phyloP scores from a whole-genome alignment of 2,329 filamentous ascomycete genomes.

The Colletotrichum tamarilloi region DNA sequence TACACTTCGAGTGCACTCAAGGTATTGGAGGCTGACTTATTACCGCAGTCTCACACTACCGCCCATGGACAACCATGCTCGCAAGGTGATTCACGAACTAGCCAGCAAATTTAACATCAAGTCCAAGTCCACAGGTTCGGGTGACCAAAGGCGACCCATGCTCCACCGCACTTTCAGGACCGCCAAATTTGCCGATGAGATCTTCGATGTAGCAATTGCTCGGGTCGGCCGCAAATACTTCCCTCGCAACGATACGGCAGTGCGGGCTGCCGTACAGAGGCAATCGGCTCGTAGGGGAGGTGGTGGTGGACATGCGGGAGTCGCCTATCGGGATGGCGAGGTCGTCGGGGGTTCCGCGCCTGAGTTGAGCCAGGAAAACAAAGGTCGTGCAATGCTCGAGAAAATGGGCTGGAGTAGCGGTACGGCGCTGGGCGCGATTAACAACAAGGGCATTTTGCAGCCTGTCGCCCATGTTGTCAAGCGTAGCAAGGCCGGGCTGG shows the following conservation, averaged over 20 bases:
- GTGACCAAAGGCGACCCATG: conserved; percentile 78
- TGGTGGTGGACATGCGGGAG: conserved; percentile 49
- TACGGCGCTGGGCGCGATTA: conserved; percentile 80
- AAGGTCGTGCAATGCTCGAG: conserved; percentile 86
- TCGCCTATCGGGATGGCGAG: conserved; percentile 83
- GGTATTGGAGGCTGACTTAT: neutral
- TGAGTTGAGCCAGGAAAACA: conserved; percentile 85
- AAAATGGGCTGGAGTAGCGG: conserved; percentile 98
- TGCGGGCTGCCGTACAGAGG: neutral
- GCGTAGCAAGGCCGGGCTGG: conserved; percentile 84
- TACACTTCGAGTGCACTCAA: neutral
- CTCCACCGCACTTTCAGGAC: conserved; percentile 81
- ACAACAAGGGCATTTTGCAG: conserved; percentile 90
- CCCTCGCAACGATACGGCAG: conserved; percentile 57
- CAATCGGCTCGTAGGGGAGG: conserved; percentile 30
- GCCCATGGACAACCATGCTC: conserved; percentile 82
- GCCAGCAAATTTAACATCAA: conserved; percentile 81
- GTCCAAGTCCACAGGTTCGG: conserved; percentile 84
- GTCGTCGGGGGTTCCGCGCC: conserved; percentile 87
- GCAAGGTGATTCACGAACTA: conserved; percentile 84
- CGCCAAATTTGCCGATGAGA: conserved; percentile 65
- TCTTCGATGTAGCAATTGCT: conserved; percentile 60
- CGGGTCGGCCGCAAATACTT: conserved; percentile 67
- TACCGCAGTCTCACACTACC: conserved; percentile 75
- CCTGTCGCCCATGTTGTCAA: conserved; percentile 91